phyloP scores from a whole-genome alignment of 176 grass and related monocot species.

The Calamus simplicifolius region DNA sequence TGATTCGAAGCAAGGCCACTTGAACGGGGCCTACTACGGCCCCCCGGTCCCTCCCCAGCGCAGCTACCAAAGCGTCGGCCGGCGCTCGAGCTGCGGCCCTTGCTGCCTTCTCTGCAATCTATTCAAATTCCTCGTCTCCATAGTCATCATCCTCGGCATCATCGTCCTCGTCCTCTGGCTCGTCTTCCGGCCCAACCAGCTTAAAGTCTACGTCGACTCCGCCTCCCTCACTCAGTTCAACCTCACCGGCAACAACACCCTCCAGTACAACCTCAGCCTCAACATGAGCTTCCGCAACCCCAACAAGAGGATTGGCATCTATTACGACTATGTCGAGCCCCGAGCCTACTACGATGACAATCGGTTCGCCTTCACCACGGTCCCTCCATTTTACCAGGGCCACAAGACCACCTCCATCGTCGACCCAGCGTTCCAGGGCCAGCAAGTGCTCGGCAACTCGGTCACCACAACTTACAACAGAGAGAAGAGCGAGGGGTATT shows the following conservation, averaged over 20 bases:
- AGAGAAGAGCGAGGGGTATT: constrained; percentile 54
- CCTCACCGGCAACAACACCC: background rate
- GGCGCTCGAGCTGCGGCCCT: background rate
- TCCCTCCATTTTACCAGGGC: constrained; percentile 11
- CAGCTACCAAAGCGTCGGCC: constrained; percentile 10
- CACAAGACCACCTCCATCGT: constrained; percentile 42
- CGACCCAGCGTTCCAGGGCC: constrained; percentile 21
- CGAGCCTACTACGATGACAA: constrained; percentile 1
- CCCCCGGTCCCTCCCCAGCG: constrained; percentile 14
- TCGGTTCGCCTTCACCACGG: background rate
- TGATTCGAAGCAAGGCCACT: constrained; percentile 5
- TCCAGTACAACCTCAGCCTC: constrained; percentile 11
- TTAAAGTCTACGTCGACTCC: constrained; percentile 6
- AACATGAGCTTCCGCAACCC: constrained; percentile 22
- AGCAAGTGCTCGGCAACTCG: constrained; percentile 1
- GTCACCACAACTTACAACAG: constrained; percentile 29
- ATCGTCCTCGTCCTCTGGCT: constrained; percentile 18
- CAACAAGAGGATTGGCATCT: constrained; percentile 14
- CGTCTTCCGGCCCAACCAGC: constrained; percentile 10
- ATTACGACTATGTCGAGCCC: constrained; percentile 13
- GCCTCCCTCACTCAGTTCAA: constrained; percentile 16
- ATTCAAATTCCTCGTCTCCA: constrained; percentile 16
- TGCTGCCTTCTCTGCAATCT: constrained; percentile 12
- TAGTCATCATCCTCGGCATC: constrained; percentile 16
- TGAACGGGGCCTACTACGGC: constrained; percentile 23